Conservation (phyloP, 495 filamentous ascomycete species). For the Daldinia loculata region DNA sequence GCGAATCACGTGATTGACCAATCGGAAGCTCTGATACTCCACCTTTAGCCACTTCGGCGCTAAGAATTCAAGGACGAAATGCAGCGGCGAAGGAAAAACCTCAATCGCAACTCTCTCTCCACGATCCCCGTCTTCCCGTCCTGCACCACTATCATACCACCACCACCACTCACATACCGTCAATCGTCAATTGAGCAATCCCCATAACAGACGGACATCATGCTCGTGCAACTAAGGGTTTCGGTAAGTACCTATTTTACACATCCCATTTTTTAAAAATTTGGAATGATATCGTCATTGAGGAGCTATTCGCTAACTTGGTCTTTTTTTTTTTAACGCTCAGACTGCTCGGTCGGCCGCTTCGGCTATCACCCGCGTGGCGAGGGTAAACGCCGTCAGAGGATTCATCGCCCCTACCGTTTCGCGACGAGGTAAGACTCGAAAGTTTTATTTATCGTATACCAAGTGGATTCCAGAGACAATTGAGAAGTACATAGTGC, state of each 20-base stretch:
- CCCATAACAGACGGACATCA: slow-evolving; percentile 38
- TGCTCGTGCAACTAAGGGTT: slow-evolving; percentile 44
- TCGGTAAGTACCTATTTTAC: slow-evolving; percentile 29
- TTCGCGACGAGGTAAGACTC: slow-evolving; percentile 72
- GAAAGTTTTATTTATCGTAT: slow-evolving; percentile 30
- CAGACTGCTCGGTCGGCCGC: slow-evolving; percentile 79
- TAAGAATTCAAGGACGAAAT: slow-evolving; percentile 18
- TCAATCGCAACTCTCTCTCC: slow-evolving; percentile 26
- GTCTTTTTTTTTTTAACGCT: slow-evolving; percentile 36
- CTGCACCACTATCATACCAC: slow-evolving; percentile 15
- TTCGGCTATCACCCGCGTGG: slow-evolving; percentile 69
- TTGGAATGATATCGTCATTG: not conserved
- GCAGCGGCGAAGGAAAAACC: slow-evolving; percentile 32
- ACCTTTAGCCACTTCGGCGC: slow-evolving; percentile 28
- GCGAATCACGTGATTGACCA: slow-evolving; percentile 3
- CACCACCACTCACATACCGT: slow-evolving; percentile 10
- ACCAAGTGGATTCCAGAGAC: slow-evolving; percentile 10
- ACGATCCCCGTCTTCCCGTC: slow-evolving; percentile 5
- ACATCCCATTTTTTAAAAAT: not conserved
- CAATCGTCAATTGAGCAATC: slow-evolving; percentile 45
- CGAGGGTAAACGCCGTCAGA: slow-evolving; percentile 76
- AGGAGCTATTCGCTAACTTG: slow-evolving; percentile 32
- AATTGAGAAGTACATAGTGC: slow-evolving; percentile 23
- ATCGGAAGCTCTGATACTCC: slow-evolving; percentile 8
- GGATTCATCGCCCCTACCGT: slow-evolving; percentile 83